These are phyloP conservation scores for Fusarium armeniacum DNA, from an alignment of 2,329 filamentous ascomycete genomes.

Conservation along the genomic window DNA sequence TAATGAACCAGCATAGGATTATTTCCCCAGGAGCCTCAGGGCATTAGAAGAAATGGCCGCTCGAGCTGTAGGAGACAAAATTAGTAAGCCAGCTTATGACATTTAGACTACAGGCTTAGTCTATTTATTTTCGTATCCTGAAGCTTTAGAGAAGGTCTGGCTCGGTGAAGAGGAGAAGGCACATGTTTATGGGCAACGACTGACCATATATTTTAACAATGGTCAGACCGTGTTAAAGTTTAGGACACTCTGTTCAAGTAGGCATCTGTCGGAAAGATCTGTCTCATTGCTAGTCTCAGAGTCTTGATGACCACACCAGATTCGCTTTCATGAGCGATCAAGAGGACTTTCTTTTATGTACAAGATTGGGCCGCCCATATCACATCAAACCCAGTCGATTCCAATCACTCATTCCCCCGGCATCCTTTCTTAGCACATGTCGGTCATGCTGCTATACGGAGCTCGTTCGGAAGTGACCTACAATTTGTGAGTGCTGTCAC, in stretches of 20 bases:
- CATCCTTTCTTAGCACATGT: constrained; percentile 3
- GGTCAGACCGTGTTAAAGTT: background rate
- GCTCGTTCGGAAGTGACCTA: constrained; percentile 52
- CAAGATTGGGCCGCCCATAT: background rate
- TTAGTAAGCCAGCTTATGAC: too few relatives aligned
- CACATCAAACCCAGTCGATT: background rate
- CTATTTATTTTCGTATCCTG: too few relatives aligned
- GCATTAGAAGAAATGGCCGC: too few relatives aligned
- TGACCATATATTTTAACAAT: background rate
- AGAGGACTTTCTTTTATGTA: constrained; percentile 11
- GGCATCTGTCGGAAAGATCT: constrained; percentile 28
- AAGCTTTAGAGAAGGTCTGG: background rate
- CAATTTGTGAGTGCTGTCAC: constrained; percentile 51
- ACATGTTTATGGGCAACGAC: background rate
- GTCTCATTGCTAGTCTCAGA: constrained; percentile 31
- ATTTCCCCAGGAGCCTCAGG: too few relatives aligned
- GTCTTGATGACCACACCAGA: constrained; percentile 32
- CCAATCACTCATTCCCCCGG: constrained; percentile 1
- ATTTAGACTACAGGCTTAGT: too few relatives aligned
- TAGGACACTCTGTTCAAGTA: background rate
- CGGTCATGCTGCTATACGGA: constrained; percentile 45
- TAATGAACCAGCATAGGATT: background rate
- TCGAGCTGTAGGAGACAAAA: too few relatives aligned
- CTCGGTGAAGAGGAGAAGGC: background rate
- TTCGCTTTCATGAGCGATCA: constrained; percentile 24